These are phyloP conservation scores for Fusarium sp. DNA, from an alignment of 2,329 filamentous ascomycete species.

Conservation along the genomic window DNA sequence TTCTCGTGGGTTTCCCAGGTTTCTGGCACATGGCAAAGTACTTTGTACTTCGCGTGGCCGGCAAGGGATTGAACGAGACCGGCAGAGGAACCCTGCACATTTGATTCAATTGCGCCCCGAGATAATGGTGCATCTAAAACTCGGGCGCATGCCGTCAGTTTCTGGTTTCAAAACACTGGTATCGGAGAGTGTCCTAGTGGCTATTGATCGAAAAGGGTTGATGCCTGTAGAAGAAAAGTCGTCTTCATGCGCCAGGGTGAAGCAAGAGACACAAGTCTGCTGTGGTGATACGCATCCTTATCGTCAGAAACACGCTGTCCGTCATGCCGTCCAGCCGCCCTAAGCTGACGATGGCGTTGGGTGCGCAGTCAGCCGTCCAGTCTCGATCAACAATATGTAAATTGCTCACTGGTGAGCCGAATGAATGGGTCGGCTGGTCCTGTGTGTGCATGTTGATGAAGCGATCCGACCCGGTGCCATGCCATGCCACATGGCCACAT, in stretches of 20 bases:
- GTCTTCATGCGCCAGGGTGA: background rate
- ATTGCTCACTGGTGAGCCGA: conserved; percentile 2
- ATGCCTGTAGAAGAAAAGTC: background rate
- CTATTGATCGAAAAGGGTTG: background rate
- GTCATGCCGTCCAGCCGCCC: background rate
- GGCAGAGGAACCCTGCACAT: conserved; percentile 24
- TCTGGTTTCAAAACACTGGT: background rate
- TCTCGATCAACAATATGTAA: background rate
- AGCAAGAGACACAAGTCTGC: background rate
- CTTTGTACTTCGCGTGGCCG: conserved; percentile 32
- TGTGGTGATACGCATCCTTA: background rate
- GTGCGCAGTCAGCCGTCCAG: background rate
- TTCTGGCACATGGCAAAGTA: conserved; percentile 44
- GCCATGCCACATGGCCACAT: conserved; percentile 39
- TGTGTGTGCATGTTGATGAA: conserved; percentile 19
- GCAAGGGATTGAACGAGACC: conserved; percentile 22
- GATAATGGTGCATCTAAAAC: background rate
- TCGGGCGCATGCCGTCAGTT: background rate
- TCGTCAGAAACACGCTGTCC: background rate
- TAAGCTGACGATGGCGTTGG: conserved; percentile 18
- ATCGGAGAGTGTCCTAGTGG: background rate
- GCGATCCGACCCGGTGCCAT: conserved; percentile 23
- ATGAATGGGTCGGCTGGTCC: conserved; percentile 5
- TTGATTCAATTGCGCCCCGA: conserved; percentile 2
- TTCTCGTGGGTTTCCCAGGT: conserved; percentile 29